A percentile compares a stretch with the other conserved stretches of the same genome.
Conservation (phyloP, 495 filamentous ascomycete species). For the Bacidia gigantensis region DNA sequence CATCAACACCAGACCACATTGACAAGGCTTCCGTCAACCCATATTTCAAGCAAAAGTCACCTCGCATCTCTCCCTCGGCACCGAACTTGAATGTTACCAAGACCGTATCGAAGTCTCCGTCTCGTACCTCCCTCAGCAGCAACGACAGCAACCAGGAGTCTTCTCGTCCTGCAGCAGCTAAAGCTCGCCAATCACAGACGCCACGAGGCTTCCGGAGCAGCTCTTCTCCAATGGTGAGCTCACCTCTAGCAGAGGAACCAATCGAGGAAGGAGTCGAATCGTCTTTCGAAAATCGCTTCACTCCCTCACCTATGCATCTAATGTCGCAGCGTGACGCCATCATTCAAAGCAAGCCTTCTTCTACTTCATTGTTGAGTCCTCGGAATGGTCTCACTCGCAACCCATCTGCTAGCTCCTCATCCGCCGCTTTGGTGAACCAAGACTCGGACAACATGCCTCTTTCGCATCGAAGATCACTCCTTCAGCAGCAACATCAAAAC, state of each 20-base stretch:
- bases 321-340: conserved; percentile 11
- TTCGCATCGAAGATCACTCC: conserved; percentile 15
- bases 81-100: not conserved
- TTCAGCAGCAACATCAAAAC: conserved; percentile 10
- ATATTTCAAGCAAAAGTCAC: not conserved
- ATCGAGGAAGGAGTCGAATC: conserved; percentile 26
- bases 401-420: not conserved
- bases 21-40: not conserved
- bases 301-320: conserved; percentile 9
- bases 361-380: conserved; percentile 8
- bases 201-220: conserved; percentile 22
- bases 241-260: conserved; percentile 29
- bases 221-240: conserved; percentile 30
- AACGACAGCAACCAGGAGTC: conserved; percentile 6
- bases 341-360: conserved; percentile 7
- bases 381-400: not conserved
- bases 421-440: not conserved
- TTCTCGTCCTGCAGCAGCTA: conserved; percentile 7
- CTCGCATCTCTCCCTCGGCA: not conserved
- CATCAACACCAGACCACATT: not conserved
- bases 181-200: conserved; percentile 5
- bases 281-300: conserved; percentile 11
- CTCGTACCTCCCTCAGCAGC: conserved; percentile 19
- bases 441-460: conserved; percentile 16
- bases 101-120: conserved; percentile 13